Evolutionary conservation across 352 stramenopile genomes (phyloP), one percentile per base, ranked within the genome.

Genomic region (Elongisporangium undulatum): DNA sequence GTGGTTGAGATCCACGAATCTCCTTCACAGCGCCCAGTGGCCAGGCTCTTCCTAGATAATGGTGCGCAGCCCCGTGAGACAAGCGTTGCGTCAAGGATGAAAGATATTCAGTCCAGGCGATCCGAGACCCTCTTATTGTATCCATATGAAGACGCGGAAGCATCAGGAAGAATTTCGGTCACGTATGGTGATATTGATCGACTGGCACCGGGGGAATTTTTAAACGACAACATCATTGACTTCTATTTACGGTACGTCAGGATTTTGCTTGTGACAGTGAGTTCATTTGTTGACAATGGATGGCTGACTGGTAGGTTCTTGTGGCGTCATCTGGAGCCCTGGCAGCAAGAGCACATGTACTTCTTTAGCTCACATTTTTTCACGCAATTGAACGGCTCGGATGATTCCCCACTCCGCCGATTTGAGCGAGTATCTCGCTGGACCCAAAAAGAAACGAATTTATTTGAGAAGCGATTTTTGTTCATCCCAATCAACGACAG

Each of bases 341-440:
- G 72, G 72, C 81, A 91, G 45, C 69, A 82, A 55, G 58, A 87
- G 21, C 59, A 77, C 49, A 79, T 92, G 23, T 94, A 98, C 61
- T 94, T 98, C 60, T 99, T 98, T 66, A 97, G 89, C 20, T 97
- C 93, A 13, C 93, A 98, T 69, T 99, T 99, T 58, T 98, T 96
- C 74, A 95, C 94, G 22, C 96, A 93, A 23, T 64, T 99, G 10
- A 77, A 83, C 57, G 76, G 90, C 20, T 60, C 73, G 1, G 71
- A 84, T 48, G 77, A 88, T 53, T 45, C 34, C 34, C 34, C 34
- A 45, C 34, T 45, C 12, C 6, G 34, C 12, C 75, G 79, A 19
- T 81, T 87, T 50, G 63, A 67, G 7, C 71, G 81, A 49, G 75
- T 91, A 15, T 72, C 77, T 45, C 79, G 82, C 22, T 97, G 89